These are phyloP conservation scores for Piloderma croceum DNA, from an alignment of 768 basidiomycete genomes.

Conservation along the genomic window DNA sequence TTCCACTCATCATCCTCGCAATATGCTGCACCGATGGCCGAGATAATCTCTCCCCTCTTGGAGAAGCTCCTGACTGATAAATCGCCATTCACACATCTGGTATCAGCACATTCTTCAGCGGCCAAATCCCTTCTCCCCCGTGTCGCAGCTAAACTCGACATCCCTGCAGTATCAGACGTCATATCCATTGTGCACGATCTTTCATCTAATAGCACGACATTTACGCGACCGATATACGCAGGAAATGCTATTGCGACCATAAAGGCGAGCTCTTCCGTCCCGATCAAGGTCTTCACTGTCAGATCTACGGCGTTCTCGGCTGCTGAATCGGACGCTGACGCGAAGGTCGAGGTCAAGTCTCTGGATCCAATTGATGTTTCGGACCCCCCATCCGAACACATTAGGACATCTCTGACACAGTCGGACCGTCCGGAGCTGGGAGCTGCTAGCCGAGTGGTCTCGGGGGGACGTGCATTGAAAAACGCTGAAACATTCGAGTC, in stretches of 20 bases:
- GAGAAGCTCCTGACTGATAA: constrained; percentile 63
- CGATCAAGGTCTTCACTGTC: constrained; percentile 92
- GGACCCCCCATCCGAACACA: constrained; percentile 51
- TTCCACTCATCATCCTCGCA: constrained; percentile 66
- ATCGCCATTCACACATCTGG: constrained; percentile 79
- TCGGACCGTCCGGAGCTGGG: constrained; percentile 92
- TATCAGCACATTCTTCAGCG: constrained; percentile 86
- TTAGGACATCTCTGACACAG: constrained; percentile 74
- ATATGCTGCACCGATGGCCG: constrained; percentile 67
- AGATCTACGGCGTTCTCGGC: constrained; percentile 87
- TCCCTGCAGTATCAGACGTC: constrained; percentile 88
- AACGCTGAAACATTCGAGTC: constrained; percentile 87
- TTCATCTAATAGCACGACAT: constrained; percentile 70
- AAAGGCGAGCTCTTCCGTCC: constrained; percentile 67
- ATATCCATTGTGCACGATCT: constrained; percentile 72
- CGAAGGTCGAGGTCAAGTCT: constrained; percentile 53
- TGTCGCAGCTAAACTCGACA: constrained; percentile 83
- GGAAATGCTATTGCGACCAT: constrained; percentile 96
- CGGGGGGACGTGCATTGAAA: constrained; percentile 93
- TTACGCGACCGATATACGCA: constrained; percentile 93
- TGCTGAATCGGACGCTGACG: constrained; percentile 43
- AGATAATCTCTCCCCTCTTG: constrained; percentile 77
- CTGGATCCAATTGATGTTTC: constrained; percentile 60
- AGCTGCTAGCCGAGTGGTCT: constrained; percentile 82
- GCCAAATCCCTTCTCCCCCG: constrained; percentile 93